Conservation (phyloP, 148 eudicot genomes). For the Agrostemma githago region DNA sequence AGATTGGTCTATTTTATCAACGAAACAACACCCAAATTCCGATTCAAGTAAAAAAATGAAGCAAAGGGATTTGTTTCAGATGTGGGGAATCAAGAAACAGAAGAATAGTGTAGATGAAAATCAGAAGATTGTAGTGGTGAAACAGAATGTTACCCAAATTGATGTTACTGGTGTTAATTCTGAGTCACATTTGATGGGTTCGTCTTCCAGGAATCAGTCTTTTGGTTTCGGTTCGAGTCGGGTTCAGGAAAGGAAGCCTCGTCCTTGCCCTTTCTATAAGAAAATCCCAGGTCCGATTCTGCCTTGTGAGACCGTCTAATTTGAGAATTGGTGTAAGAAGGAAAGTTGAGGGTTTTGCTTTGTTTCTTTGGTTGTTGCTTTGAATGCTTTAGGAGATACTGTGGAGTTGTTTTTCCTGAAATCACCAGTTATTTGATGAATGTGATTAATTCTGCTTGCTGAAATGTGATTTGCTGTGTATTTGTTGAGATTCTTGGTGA, state of each 20-base stretch:
- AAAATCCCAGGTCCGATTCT: slow-evolving; percentile 46
- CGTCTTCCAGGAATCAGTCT: neutral
- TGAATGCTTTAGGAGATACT: neutral
- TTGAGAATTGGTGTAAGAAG: too few species aligned
- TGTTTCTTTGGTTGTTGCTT: neutral
- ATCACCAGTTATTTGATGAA: slow-evolving; percentile 8
- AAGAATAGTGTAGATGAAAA: neutral
- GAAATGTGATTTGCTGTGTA: neutral
- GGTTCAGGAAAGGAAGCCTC: slow-evolving; percentile 13
- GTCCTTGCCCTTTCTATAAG: slow-evolving; percentile 66
- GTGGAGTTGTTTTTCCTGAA: neutral
- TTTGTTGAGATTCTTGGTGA: neutral
- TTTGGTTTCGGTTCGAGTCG: slow-evolving; percentile 8
- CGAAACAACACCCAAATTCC: slow-evolving; percentile 1
- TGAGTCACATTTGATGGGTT: neutral
- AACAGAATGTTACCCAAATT: slow-evolving; percentile 1
- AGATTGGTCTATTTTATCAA: slow-evolving; percentile 37
- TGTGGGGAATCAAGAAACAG: slow-evolving; percentile 36
- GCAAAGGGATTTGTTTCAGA: slow-evolving; percentile 40
- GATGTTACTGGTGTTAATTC: neutral
- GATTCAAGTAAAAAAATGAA: slow-evolving; percentile 28
- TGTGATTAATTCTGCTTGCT: neutral
- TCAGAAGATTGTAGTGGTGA: neutral
- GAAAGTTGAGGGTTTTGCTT: neutral
- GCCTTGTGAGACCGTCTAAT: neutral